A percentile compares a stretch with the other conserved stretches of the same genome.
phyloP scores from a whole-genome alignment of 1,284 basidiomycete genomes.

The Leccinum laetum region DNA sequence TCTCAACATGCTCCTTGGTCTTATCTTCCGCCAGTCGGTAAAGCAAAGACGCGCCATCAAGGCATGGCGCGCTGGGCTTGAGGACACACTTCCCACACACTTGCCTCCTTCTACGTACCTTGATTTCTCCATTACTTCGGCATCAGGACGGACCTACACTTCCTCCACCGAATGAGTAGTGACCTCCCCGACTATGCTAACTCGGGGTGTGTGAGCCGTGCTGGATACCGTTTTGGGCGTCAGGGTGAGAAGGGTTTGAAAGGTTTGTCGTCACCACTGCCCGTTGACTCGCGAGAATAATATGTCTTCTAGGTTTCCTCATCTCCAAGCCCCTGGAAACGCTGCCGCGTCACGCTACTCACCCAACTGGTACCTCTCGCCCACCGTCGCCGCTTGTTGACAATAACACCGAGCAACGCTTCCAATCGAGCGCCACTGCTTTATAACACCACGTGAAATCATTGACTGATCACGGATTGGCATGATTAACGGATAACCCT shows the following conservation, averaged over 20 bases:
- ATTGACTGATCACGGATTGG: conserved; percentile 22
- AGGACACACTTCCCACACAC: conserved; percentile 54
- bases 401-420: conserved; percentile 19
- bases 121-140: conserved; percentile 27
- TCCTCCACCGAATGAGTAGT: conserved; percentile 34
- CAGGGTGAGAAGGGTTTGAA: conserved; percentile 73
- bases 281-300: conserved; percentile 7
- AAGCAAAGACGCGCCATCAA: conserved; percentile 61
- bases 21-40: conserved; percentile 67
- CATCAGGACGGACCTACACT: conserved; percentile 35
- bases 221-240: conserved; percentile 63
- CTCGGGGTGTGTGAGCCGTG: conserved; percentile 32
- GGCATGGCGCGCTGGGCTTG: conserved; percentile 57
- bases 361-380: conserved; percentile 31
- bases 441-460: conserved; percentile 23
- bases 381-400: conserved; percentile 21
- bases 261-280: conserved; percentile 37
- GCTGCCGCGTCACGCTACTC: conserved; percentile 51
- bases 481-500: conserved; percentile 20
- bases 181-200: conserved; percentile 31
- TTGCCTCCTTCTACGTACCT: conserved; percentile 31
- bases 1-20: conserved; percentile 77
- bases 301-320: conserved; percentile 39
- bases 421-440: conserved; percentile 31
- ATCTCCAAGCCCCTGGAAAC: conserved; percentile 57